Base-by-base conservation (phyloP, 352 stramenopile species). In the Detonula confervacea region DNA sequence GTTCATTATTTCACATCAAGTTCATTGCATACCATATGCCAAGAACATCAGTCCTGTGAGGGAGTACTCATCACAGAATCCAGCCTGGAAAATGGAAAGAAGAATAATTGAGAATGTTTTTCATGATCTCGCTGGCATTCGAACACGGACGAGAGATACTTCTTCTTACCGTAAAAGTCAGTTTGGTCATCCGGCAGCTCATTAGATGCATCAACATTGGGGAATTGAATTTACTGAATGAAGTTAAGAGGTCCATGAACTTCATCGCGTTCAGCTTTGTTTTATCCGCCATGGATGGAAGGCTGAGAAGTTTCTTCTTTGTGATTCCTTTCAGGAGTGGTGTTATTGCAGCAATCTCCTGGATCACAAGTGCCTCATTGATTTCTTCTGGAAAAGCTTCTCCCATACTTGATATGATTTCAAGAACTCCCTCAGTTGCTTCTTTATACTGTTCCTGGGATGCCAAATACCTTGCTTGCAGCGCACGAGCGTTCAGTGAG, bases 371-470 rank as follows among this genome's bases (percentile, higher is more conserved):
- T 35, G 56, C 25, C 44, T 27, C 27, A 52, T 16, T 2, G 2
- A 57, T 57, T 12, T 69, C 67, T 61, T 37, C 11, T 30, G 66
- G 67, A 35, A 76, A 55, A 9, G 12, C 18, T 49, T 69, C 67
- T 46, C 67, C 67, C 9, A 69, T 47, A 39, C 46, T 46, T 0
- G 54, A 46, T 27, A 76, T 37, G 44, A 76, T 49, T 24, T 20
- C 25, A 11, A 76, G 33, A 57, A 62, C 61, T 54, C 61, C 63
- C 16, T 47, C 20, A 4, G 59, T 39, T 29, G 67, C 54, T 29
- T 68, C 67, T 11, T 20, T n/a, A 57, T 60, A 68, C 39, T 69
- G 49, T 62, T 20, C 30, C 16, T 61, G 39, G 4, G 67, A 61
- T 37, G 67, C 67, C 20, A 76, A 54, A 37, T 16, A 62, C 69